Conservation (phyloP, 371 early-diverging fungal species). For the Mucor circinelloides region DNA sequence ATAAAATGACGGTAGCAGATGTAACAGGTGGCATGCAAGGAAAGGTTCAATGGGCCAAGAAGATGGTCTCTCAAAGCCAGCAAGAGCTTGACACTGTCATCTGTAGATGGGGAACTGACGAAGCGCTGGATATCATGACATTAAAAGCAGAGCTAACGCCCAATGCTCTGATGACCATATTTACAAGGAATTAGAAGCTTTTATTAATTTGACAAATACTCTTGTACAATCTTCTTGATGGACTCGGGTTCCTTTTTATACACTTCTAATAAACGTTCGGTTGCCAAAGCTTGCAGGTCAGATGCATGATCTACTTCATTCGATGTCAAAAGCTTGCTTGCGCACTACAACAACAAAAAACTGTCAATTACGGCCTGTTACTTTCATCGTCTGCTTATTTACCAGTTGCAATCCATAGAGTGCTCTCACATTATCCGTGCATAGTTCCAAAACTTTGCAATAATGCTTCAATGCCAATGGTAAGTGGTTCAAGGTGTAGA, state of each 20-base stretch:
- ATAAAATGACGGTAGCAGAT: slow-evolving; percentile 19
- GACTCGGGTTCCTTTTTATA: slow-evolving; percentile 29
- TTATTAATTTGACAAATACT: slow-evolving; percentile 29
- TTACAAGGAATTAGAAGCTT: not conserved
- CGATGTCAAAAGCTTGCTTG: slow-evolving; percentile 42
- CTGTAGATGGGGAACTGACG: slow-evolving; percentile 34
- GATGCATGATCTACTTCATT: slow-evolving; percentile 45
- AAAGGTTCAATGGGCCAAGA: slow-evolving; percentile 44
- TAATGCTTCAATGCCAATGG: slow-evolving; percentile 73
- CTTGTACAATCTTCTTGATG: slow-evolving; percentile 29
- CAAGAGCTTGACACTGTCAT: slow-evolving; percentile 29
- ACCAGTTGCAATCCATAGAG: slow-evolving; percentile 78
- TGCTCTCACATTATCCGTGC: slow-evolving; percentile 73
- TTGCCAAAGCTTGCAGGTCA: slow-evolving; percentile 63
- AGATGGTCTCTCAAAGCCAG: slow-evolving; percentile 30
- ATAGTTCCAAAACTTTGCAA: slow-evolving; percentile 75
- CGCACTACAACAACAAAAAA: slow-evolving; percentile 22
- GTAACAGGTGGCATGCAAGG: slow-evolving; percentile 55
- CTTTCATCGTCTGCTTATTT: slow-evolving; percentile 6
- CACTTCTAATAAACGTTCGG: slow-evolving; percentile 62
- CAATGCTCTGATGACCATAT: not conserved
- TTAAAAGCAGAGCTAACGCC: slow-evolving; percentile 1
- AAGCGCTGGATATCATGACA: slow-evolving; percentile 27
- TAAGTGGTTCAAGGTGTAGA: slow-evolving; percentile 66
- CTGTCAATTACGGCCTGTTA: not conserved